Conservation (phyloP, 768 basidiomycete genomes). For the Rhizopogon sp. region DNA sequence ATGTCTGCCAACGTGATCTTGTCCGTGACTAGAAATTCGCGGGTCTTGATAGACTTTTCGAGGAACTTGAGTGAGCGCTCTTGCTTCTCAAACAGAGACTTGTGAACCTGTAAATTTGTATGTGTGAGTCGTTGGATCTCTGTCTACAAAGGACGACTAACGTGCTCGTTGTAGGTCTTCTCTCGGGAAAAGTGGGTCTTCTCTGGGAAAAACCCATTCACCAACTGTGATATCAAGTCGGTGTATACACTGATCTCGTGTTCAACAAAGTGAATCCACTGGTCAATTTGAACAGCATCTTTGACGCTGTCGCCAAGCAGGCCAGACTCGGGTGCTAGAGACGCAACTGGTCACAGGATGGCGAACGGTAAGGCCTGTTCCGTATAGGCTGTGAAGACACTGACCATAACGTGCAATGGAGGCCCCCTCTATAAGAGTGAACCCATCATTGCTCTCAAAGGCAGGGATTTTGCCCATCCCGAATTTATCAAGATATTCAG, state of each 20-base stretch:
- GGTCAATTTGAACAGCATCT: no score
- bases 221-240: slow-evolving; percentile 13
- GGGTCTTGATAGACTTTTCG: no score
- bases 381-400: no score
- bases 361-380: no score
- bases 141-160: background rate
- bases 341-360: no score
- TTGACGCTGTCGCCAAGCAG: no score
- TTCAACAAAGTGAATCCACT: slow-evolving; percentile 26
- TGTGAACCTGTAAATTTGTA: slow-evolving; percentile 11
- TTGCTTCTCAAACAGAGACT: slow-evolving; percentile 11
- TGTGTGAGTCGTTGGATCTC: background rate
- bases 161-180: slow-evolving; percentile 12
- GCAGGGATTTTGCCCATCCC: slow-evolving; percentile 24
- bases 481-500: slow-evolving; percentile 25
- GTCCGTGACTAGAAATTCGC: no score
- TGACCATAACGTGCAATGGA: slow-evolving; percentile 26
- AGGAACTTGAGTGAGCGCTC: slow-evolving; percentile 18
- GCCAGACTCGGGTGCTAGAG: no score
- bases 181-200: background rate
- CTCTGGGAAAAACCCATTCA: slow-evolving; percentile 8
- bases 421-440: slow-evolving; percentile 24
- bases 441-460: slow-evolving; percentile 18
- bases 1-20: no score
- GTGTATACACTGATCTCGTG: slow-evolving; percentile 17